Base-by-base conservation (phyloP, 2,329 filamentous ascomycete genomes). In the Cyanodermella asteris region DNA sequence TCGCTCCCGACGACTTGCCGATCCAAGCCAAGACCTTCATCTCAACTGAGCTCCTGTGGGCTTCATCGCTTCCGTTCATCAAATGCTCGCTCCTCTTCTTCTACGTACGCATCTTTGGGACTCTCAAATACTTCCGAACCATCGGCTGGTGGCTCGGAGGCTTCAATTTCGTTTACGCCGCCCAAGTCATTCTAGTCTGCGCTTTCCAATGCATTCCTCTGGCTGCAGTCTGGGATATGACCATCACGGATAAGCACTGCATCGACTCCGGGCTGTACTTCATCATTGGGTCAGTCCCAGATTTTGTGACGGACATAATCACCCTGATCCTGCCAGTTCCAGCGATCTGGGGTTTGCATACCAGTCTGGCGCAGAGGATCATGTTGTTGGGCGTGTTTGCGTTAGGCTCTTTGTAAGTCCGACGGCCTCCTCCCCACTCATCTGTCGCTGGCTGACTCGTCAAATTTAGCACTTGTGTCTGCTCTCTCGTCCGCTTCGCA, bases 221-320 rank as follows among this genome's bases (percentile, higher is more conserved):
- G 5, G 10, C 19, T 20, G 9, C 10, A 10, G 9, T n/a, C 18
- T 26, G 24, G 16, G 16, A 26, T 15, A 20, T n/a, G 11, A 26
- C 4, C 10, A 9, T 21, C 16, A 5, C 13, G 15, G 24, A 18
- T 11, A 26, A n/a, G 17, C 20, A 21, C 14, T 28, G 26, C 20
- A 23, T 28, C 20, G 24, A 28, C 8, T 11, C 15, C 8, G 13
- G 13, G 2, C n/a, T 28, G 14, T 28, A 23, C 20, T 18, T 28
- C 20, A 18, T 28, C 26, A 12, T 28, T 15, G 21, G 13, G n/a
- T 22, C 26, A 2, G 21, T 21, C 7, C 16, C 21, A 6, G 19
- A 28, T 24, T 16, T 28, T 17, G 10, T 28, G 14, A 17, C 26
- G 15, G 20, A 28, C 19, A 23, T 28, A n/a, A 16, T 13, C 2